phyloP scores from a whole-genome alignment of 129 eudicot genomes.

The Ambrosia artemisiifolia region DNA sequence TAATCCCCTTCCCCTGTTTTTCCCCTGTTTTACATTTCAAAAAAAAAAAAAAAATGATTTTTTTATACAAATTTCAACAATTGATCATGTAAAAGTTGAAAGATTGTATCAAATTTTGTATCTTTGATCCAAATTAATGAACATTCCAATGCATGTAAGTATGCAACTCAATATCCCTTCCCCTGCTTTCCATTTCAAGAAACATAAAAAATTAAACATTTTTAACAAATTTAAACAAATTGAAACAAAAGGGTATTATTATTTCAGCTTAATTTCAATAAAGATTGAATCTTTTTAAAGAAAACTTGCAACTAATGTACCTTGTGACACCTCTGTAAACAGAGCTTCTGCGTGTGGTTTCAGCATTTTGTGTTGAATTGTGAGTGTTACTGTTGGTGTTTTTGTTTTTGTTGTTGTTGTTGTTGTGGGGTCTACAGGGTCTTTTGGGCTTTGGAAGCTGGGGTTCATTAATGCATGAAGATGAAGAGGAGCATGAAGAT shows the following conservation, averaged over 20 bases:
- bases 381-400: slow-evolving; percentile 12
- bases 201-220: neutral
- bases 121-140: neutral
- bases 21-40: slow-evolving; percentile 19
- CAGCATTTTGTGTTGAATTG: slow-evolving; percentile 32
- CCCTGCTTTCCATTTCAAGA: slow-evolving; percentile 16
- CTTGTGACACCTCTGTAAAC: slow-evolving; percentile 94
- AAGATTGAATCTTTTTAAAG: neutral
- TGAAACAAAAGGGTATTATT: neutral
- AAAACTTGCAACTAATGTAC: slow-evolving; percentile 25
- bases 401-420: slow-evolving; percentile 21
- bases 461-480: slow-evolving; percentile 51
- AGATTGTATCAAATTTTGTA: neutral
- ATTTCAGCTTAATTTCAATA: neutral
- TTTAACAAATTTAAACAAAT: neutral
- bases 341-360: slow-evolving; percentile 66
- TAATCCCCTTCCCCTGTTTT: slow-evolving; percentile 12
- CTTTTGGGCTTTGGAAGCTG: slow-evolving; percentile 32
- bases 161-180: slow-evolving; percentile 25
- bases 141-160: slow-evolving; percentile 41
- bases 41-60: neutral
- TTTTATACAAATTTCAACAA: neutral
- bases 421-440: slow-evolving; percentile 35
- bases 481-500: slow-evolving; percentile 56
- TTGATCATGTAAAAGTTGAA: neutral